A percentile compares a stretch with the other conserved stretches of the same genome.
Conservation (phyloP, 108 stramenopile species). For the Skeletonema menzelii region DNA sequence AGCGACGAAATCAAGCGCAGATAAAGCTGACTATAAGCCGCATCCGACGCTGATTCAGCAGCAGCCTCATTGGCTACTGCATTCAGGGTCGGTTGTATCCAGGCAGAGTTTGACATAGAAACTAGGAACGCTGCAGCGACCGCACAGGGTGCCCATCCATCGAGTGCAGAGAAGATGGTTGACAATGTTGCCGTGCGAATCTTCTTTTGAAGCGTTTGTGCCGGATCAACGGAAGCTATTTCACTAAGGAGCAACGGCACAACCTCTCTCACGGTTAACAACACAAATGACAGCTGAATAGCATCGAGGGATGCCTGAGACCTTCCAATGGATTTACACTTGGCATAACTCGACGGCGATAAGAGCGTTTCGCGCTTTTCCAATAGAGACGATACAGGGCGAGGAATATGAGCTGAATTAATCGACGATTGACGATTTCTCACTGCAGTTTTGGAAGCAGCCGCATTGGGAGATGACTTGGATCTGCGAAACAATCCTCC, state of each 20-base stretch:
- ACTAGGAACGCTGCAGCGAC: slow-evolving; percentile 53
- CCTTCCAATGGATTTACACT: slow-evolving; percentile 52
- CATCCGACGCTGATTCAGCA: slow-evolving; percentile 44
- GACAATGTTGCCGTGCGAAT: slow-evolving; percentile 19
- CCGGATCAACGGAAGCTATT: not conserved
- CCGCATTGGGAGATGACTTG: not conserved
- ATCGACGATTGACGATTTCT: not conserved
- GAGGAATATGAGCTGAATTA: slow-evolving; percentile 13
- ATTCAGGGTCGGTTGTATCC: slow-evolving; percentile 40
- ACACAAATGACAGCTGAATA: slow-evolving; percentile 39
- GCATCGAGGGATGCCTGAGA: slow-evolving; percentile 55
- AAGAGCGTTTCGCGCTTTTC: slow-evolving; percentile 33
- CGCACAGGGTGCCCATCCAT: slow-evolving; percentile 68
- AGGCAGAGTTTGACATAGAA: slow-evolving; percentile 27
- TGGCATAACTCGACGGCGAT: slow-evolving; percentile 15
- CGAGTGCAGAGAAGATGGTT: slow-evolving; percentile 24
- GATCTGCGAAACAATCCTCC: not conserved
- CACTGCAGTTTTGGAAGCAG: not conserved
- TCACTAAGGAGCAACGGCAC: slow-evolving; percentile 28
- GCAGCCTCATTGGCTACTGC: slow-evolving; percentile 35
- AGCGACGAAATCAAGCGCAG: slow-evolving; percentile 59
- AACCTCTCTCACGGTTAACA: slow-evolving; percentile 41
- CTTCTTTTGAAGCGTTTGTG: slow-evolving; percentile 1
- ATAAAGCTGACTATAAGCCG: slow-evolving; percentile 71
- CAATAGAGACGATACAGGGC: slow-evolving; percentile 32